Conservation (phyloP, 176 grass and related monocot species). For the Oryza glumipatula region DNA sequence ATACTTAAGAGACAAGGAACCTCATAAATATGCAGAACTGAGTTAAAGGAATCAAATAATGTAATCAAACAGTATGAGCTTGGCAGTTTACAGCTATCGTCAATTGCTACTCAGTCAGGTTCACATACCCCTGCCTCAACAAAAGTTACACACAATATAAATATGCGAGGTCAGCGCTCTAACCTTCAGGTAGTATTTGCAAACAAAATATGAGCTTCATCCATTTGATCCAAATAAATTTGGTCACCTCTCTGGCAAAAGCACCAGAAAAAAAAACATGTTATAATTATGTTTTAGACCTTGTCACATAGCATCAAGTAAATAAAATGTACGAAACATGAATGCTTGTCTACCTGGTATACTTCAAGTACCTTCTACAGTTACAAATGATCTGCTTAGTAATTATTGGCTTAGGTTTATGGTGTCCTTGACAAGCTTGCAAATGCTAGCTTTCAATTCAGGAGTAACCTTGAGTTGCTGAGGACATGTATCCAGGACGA, state of each 20-base stretch:
- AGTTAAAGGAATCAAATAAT: constrained; percentile 18
- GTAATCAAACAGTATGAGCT: constrained; percentile 20
- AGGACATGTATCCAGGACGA: constrained; percentile 56
- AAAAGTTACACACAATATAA: background rate
- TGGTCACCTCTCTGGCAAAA: background rate
- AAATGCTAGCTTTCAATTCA: constrained; percentile 61
- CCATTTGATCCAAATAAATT: constrained; percentile 24
- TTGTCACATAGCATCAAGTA: constrained; percentile 5
- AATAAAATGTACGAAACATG: background rate
- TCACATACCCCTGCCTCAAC: background rate
- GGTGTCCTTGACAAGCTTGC: constrained; percentile 74
- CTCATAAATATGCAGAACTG: constrained; percentile 6
- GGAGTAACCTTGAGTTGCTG: constrained; percentile 36
- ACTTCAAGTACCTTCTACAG: constrained; percentile 25
- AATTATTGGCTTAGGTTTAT: constrained; percentile 68
- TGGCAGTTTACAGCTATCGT: background rate
- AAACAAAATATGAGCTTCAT: constrained; percentile 7
- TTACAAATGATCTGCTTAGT: background rate
- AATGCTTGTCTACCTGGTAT: constrained; percentile 18
- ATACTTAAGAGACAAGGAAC: constrained; percentile 4
- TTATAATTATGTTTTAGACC: background rate
- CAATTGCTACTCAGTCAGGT: background rate
- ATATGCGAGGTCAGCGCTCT: background rate
- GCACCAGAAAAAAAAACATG: background rate
- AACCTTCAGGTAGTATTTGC: constrained; percentile 15